phyloP scores from a whole-genome alignment of 2,329 filamentous ascomycete genomes.

The Neonectria coccinea region DNA sequence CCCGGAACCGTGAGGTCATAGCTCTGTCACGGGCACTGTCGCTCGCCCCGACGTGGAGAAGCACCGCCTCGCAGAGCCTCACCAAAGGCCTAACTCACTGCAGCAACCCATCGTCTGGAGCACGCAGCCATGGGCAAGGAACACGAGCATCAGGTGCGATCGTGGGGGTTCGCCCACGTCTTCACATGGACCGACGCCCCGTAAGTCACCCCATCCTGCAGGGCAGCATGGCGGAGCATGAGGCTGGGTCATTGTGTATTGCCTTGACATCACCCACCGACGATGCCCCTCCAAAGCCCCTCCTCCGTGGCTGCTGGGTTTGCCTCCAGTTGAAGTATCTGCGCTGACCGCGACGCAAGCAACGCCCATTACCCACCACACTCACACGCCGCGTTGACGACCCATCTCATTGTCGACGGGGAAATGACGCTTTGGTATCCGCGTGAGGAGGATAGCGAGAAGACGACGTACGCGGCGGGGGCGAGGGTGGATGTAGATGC shows the following conservation, averaged over 20 bases:
- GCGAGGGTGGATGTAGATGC: constrained; percentile 75
- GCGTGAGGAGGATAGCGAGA: constrained; percentile 64
- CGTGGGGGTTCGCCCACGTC: constrained; percentile 76
- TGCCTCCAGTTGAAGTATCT: constrained; percentile 1
- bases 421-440: constrained; percentile 76
- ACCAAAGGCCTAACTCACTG: not conserved
- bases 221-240: constrained; percentile 19
- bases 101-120: not conserved
- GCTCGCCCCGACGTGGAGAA: not conserved
- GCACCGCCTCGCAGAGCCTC: constrained; percentile 27
- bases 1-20: constrained; percentile 38
- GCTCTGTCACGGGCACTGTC: constrained; percentile 7
- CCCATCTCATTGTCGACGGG: constrained; percentile 75
- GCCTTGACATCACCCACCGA: not conserved
- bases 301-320: constrained; percentile 6
- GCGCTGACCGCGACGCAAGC: constrained; percentile 52
- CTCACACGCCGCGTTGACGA: constrained; percentile 72
- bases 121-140: constrained; percentile 13
- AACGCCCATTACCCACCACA: constrained; percentile 78
- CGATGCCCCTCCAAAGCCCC: not conserved
- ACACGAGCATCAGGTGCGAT: constrained; percentile 63
- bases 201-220: constrained; percentile 59
- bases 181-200: constrained; percentile 79
- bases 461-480: constrained; percentile 70
- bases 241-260: not conserved